Percentiles rank a stretch among this genome's conserved stretches.
These are phyloP conservation scores for Kwoniella sp. DNA, from an alignment of 768 basidiomycete genomes.

Conservation along the genomic window DNA sequence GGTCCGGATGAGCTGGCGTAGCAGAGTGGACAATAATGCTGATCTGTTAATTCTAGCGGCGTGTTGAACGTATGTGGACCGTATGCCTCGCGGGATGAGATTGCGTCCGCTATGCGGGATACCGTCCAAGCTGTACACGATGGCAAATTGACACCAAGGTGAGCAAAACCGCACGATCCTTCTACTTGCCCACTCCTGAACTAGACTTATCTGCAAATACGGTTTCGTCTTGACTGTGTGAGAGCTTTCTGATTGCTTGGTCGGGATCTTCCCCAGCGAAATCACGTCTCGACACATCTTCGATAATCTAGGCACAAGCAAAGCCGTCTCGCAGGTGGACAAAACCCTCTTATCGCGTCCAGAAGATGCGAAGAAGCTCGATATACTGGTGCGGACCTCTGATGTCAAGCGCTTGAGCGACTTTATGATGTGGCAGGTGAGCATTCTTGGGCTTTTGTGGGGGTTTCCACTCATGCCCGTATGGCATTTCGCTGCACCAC, in stretches of 20 bases:
- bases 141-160: background rate
- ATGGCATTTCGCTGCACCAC: no score
- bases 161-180: no score
- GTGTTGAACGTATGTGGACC: slow-evolving; percentile 92
- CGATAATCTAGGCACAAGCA: slow-evolving; percentile 26
- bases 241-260: no score
- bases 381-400: slow-evolving; percentile 87
- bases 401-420: slow-evolving; percentile 87
- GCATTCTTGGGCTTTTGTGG: slow-evolving; percentile 50
- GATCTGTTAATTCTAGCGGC: slow-evolving; percentile 61
- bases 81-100: slow-evolving; percentile 89
- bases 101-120: slow-evolving; percentile 72
- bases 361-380: slow-evolving; percentile 59
- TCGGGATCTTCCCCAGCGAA: no score
- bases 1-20: background rate
- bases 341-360: slow-evolving; percentile 1
- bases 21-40: no score
- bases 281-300: slow-evolving; percentile 34
- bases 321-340: slow-evolving; percentile 11
- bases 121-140: slow-evolving; percentile 36
- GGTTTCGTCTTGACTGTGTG: no score
- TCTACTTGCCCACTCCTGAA: no score
- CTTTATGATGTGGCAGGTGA: slow-evolving; percentile 93
- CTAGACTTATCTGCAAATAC: no score
- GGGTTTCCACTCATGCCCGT: no score